A percentile compares a stretch with the other conserved stretches of the same genome.
These are phyloP conservation scores for Diplodia seriata DNA, from an alignment of 2,329 filamentous ascomycete genomes.

Conservation along the genomic window DNA sequence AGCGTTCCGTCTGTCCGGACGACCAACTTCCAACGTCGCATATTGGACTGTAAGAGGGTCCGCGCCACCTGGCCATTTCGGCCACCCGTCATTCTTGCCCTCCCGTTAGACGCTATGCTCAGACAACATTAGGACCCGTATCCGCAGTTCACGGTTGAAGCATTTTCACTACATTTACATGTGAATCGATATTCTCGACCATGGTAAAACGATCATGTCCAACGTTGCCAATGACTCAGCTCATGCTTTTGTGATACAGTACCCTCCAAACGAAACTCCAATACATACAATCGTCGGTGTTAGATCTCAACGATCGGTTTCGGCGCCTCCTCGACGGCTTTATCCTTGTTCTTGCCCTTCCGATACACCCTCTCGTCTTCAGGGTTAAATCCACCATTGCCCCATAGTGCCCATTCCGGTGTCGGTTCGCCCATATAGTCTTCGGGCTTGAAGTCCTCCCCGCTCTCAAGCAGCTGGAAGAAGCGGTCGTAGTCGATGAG, in stretches of 20 bases:
- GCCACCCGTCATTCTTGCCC: neutral
- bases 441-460: constrained; percentile 79
- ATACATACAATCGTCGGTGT: neutral
- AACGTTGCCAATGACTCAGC: neutral
- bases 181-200: neutral
- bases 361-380: constrained; percentile 84
- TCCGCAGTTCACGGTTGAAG: neutral
- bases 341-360: constrained; percentile 71
- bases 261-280: neutral
- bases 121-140: too few relatives aligned
- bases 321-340: neutral
- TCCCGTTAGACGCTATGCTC: neutral
- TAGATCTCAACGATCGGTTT: constrained; percentile 29
- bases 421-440: constrained; percentile 88
- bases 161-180: neutral
- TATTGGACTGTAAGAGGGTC: neutral
- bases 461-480: constrained; percentile 80
- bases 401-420: constrained; percentile 94
- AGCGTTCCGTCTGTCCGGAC: neutral
- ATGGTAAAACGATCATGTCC: neutral
- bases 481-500: constrained; percentile 89
- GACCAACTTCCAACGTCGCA: constrained; percentile 18
- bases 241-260: neutral
- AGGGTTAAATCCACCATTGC: constrained; percentile 92
- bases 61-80: neutral